Evolutionary conservation across 176 grass and related monocot genomes (phyloP).

Genomic region (Raddia distichophylla): DNA sequence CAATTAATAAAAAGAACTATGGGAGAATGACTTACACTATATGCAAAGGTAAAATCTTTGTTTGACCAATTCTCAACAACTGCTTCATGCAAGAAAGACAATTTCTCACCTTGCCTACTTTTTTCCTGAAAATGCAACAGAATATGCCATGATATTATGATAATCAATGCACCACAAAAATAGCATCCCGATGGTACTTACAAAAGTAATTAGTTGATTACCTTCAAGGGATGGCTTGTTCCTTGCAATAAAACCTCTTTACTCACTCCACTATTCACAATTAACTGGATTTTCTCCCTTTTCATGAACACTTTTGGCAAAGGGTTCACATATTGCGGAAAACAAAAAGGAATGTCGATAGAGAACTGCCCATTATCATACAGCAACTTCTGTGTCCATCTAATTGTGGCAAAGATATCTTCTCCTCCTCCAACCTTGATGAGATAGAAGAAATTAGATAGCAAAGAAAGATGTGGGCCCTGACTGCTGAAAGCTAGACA

Average conservation of each 20-base stretch:
- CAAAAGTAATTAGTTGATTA: constrained; percentile 40
- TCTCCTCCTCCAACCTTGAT: constrained; percentile 83
- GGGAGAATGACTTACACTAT: constrained; percentile 64
- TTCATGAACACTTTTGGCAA: constrained; percentile 79
- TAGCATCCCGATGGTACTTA: background rate
- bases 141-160: background rate
- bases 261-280: constrained; percentile 65
- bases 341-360: constrained; percentile 71
- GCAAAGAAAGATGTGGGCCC: background rate
- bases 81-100: constrained; percentile 76
- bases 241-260: constrained; percentile 87
- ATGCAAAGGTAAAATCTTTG: constrained; percentile 83
- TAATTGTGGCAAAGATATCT: constrained; percentile 79
- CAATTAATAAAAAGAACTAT: constrained; percentile 24
- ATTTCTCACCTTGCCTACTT: constrained; percentile 57
- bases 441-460: constrained; percentile 33
- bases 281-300: constrained; percentile 89
- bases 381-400: constrained; percentile 85
- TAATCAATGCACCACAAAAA: constrained; percentile 19
- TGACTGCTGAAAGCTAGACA: constrained; percentile 22
- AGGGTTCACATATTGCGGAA: constrained; percentile 84
- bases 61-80: constrained; percentile 87
- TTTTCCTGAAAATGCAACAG: constrained; percentile 65
- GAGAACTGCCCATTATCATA: constrained; percentile 82
- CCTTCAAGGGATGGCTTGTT: constrained; percentile 94